Conservation (phyloP, 1,284 basidiomycete genomes). For the Anthracocystis panici-leucophaei region DNA sequence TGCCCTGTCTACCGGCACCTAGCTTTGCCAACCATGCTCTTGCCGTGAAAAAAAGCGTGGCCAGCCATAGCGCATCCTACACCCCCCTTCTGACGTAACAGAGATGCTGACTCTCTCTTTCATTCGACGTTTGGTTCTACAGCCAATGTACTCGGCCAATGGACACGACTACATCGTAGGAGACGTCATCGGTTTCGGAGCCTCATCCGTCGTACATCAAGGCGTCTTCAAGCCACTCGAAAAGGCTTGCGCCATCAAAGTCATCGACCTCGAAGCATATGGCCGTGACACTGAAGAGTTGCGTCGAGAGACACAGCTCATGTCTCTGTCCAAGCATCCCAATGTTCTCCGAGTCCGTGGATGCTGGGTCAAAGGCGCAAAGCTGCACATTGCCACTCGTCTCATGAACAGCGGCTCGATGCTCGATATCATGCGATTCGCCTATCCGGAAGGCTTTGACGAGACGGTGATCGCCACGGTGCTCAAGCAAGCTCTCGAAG, state of each 20-base stretch:
- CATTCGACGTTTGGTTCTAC: not conserved
- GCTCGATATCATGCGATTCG: slow-evolving; percentile 85
- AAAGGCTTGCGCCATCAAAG: slow-evolving; percentile 82
- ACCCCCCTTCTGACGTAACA: not conserved
- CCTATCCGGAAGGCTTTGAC: slow-evolving; percentile 85
- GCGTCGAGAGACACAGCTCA: slow-evolving; percentile 86
- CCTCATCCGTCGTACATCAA: slow-evolving; percentile 85
- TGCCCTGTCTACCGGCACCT: not conserved
- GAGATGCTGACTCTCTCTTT: slow-evolving; percentile 9
- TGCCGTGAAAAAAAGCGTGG: too few relatives aligned
- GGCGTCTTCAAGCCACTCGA: slow-evolving; percentile 76
- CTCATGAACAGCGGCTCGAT: slow-evolving; percentile 89
- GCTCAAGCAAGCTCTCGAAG: slow-evolving; percentile 83
- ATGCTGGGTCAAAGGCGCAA: slow-evolving; percentile 85
- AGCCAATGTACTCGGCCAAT: slow-evolving; percentile 50
- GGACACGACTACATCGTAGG: slow-evolving; percentile 63
- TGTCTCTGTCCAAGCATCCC: slow-evolving; percentile 92
- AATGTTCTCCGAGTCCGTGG: slow-evolving; percentile 90
- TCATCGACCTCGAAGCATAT: slow-evolving; percentile 84
- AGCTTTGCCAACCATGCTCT: not conserved
- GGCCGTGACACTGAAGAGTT: slow-evolving; percentile 71
- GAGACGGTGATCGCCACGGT: slow-evolving; percentile 86
- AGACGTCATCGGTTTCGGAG: slow-evolving; percentile 76
- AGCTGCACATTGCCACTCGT: slow-evolving; percentile 85
- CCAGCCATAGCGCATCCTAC: not conserved